These are phyloP conservation scores for Royoungia palumana DNA, from an alignment of 768 basidiomycete genomes.

Conservation along the genomic window DNA sequence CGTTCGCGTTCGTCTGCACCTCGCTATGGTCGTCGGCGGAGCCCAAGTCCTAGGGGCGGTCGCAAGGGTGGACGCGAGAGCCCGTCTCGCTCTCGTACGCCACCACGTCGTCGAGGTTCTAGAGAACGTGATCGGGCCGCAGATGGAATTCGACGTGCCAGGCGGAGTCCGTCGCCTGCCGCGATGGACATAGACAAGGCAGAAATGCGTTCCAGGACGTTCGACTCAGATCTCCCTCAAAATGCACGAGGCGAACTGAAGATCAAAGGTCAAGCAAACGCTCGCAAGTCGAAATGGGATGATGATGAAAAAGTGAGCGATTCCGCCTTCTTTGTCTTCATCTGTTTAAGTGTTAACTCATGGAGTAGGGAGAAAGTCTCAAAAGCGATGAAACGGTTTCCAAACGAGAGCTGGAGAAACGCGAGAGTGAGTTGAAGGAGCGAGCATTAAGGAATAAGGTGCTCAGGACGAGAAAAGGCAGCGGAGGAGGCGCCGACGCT, in stretches of 20 bases:
- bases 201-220: slow-evolving; percentile 21
- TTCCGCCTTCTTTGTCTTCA: slow-evolving; percentile 3
- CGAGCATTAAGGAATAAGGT: slow-evolving; percentile 82
- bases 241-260: slow-evolving; percentile 52
- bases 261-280: slow-evolving; percentile 70
- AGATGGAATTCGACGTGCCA: slow-evolving; percentile 19
- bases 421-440: slow-evolving; percentile 82
- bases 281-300: slow-evolving; percentile 55
- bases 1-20: slow-evolving; percentile 32
- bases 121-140: slow-evolving; percentile 21
- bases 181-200: slow-evolving; percentile 23
- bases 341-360: slow-evolving; percentile 9
- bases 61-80: slow-evolving; percentile 28
- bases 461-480: slow-evolving; percentile 60
- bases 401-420: slow-evolving; percentile 53
- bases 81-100: slow-evolving; percentile 36
- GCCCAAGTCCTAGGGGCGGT: slow-evolving; percentile 35
- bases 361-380: slow-evolving; percentile 21
- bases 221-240: slow-evolving; percentile 31
- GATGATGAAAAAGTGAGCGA: slow-evolving; percentile 32
- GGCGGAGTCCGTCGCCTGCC: slow-evolving; percentile 26
- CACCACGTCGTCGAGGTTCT: slow-evolving; percentile 32
- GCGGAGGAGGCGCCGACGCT: slow-evolving; percentile 23
- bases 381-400: slow-evolving; percentile 2
- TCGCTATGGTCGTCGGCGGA: slow-evolving; percentile 46